These are phyloP conservation scores for Pleurotus salmoneostramineus DNA, from an alignment of 768 basidiomycete genomes.

Conservation along the genomic window DNA sequence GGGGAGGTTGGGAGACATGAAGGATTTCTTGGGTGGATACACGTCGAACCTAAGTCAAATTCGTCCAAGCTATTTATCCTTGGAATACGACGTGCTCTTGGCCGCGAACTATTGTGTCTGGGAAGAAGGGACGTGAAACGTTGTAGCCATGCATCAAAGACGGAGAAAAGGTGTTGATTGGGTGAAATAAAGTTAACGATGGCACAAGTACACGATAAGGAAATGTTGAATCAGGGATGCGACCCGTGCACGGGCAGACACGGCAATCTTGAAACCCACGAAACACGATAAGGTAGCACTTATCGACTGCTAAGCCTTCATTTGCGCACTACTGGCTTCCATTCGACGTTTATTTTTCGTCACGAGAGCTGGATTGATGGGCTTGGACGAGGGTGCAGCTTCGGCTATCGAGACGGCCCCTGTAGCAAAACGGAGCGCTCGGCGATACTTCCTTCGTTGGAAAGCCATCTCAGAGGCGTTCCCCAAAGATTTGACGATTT, in stretches of 20 bases:
- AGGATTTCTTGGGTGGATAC: background rate
- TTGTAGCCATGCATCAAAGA: too few species aligned
- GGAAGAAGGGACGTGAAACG: background rate
- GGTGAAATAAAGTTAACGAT: background rate
- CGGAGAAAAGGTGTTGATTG: background rate
- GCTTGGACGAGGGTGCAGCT: background rate
- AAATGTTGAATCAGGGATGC: background rate
- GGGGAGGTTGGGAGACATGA: constrained; percentile 2
- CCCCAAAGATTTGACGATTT: constrained; percentile 26
- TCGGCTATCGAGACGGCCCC: constrained; percentile 18
- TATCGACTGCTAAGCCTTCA: background rate
- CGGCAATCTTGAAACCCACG: background rate
- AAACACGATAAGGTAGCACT: background rate
- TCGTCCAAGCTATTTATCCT: background rate
- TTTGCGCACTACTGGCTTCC: background rate
- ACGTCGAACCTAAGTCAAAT: background rate
- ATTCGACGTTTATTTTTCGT: background rate
- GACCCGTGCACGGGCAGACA: background rate
- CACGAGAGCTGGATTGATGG: background rate
- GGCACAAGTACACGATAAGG: background rate
- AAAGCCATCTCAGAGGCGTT: constrained; percentile 32
- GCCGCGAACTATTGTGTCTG: background rate
- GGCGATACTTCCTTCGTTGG: constrained; percentile 12
- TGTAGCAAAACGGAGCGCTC: constrained; percentile 20
- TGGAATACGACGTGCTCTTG: background rate